These are phyloP conservation scores for Mesembryanthemum crystallinum DNA, from an alignment of 148 eudicot species.

Conservation along the genomic window DNA sequence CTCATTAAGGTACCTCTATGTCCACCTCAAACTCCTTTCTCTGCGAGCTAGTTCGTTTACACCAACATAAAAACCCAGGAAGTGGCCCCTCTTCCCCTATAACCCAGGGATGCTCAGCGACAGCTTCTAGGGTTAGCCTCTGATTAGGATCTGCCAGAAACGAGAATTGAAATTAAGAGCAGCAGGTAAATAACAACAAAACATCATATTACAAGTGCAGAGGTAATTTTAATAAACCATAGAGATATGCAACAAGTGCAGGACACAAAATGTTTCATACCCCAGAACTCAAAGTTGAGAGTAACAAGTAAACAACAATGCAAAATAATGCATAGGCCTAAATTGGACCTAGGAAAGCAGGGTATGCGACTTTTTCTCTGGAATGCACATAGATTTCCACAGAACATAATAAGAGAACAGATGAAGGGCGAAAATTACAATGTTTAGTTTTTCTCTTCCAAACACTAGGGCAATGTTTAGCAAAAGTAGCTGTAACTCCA, in stretches of 20 bases:
- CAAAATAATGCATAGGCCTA: neutral
- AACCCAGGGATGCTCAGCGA: constrained; percentile 76
- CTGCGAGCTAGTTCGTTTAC: constrained; percentile 48
- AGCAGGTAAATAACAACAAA: neutral
- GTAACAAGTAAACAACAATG: neutral
- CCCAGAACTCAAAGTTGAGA: neutral
- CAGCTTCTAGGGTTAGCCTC: constrained; percentile 66
- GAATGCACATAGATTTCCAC: neutral
- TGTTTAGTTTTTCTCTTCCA: too few relatives aligned
- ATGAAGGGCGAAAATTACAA: neutral
- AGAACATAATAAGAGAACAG: neutral
- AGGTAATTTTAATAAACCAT: too few relatives aligned
- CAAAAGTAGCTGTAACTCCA: too few relatives aligned
- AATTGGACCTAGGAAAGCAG: neutral
- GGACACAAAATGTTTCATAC: too few relatives aligned
- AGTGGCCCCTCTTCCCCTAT: constrained; percentile 74
- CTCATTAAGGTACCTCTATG: constrained; percentile 2
- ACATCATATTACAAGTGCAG: too few relatives aligned
- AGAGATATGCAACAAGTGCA: too few relatives aligned
- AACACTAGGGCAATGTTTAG: too few relatives aligned
- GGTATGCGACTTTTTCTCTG: neutral
- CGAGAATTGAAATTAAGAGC: neutral
- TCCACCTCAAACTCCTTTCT: constrained; percentile 21
- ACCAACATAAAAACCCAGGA: constrained; percentile 79
- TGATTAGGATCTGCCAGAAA: constrained; percentile 61